Conservation (phyloP, 208 protist species). For the Trypanosomatidae sp. region DNA sequence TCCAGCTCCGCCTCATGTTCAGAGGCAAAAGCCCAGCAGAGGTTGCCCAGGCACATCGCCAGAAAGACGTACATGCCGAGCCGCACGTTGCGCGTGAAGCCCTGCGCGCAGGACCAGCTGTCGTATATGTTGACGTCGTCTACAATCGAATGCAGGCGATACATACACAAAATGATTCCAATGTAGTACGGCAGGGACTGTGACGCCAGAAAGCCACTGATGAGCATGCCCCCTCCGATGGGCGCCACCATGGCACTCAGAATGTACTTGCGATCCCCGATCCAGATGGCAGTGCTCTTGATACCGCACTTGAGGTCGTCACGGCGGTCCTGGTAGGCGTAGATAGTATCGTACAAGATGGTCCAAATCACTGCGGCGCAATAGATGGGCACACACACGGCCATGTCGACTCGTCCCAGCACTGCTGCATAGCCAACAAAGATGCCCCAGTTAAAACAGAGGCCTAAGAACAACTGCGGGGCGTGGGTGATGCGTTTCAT, state of each 20-base stretch:
- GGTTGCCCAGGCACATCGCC: conserved; percentile 74
- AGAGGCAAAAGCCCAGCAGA: conserved; percentile 70
- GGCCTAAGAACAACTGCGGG: conserved; percentile 74
- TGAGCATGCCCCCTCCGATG: conserved; percentile 43
- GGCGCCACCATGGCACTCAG: conserved; percentile 59
- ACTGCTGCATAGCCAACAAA: conserved; percentile 89
- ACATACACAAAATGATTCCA: conserved; percentile 52
- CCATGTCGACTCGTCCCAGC: conserved; percentile 68
- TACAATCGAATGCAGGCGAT: conserved; percentile 68
- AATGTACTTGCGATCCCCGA: conserved; percentile 83
- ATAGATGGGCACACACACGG: conserved; percentile 77
- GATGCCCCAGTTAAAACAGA: conserved; percentile 86
- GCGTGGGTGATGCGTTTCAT: conserved; percentile 85
- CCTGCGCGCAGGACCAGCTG: conserved; percentile 68
- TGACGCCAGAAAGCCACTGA: conserved; percentile 64
- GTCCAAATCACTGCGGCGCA: conserved; percentile 68
- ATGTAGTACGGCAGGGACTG: conserved; percentile 81
- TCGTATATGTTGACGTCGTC: conserved; percentile 91
- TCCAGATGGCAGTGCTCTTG: conserved; percentile 81
- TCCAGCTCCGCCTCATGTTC: conserved; percentile 73
- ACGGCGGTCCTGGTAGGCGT: conserved; percentile 76
- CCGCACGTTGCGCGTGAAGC: conserved; percentile 68
- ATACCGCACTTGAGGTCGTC: conserved; percentile 82
- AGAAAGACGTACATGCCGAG: conserved; percentile 71
- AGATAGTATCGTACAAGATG: conserved; percentile 86